Base-by-base conservation (phyloP, 768 basidiomycete species). In the Cystobasidiopsis lactophilus region DNA sequence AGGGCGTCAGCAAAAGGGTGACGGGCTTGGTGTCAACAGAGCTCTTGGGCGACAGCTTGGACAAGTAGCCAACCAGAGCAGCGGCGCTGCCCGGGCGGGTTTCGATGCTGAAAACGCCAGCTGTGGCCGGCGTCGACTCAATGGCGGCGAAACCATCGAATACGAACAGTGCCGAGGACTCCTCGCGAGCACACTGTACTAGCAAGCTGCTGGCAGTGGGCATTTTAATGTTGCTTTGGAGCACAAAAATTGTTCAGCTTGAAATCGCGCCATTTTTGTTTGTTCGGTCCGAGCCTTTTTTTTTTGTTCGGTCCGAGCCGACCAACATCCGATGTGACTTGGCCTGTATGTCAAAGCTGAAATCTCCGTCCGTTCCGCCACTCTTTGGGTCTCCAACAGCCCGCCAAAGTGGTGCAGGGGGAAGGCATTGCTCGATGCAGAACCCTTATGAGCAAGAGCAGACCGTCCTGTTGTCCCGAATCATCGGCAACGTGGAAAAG, bases 1-100 rank as follows among this genome's bases (percentile, higher is more conserved):
- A 70, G 0, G 85, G 80, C 0, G 86, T 81, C 3, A 82, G 84
- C 66, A 71, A 66, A 14, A 69, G 64, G n/a, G 63, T 57, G 54
- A 68, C 54, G 45, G 62, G 60, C 27, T 64, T 64, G 38, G 29
- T 26, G 29, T 23, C 48, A 27, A 19, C 26, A 40, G 54, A 41
- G 27, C 26, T 29, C 24, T 50, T 41, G 5, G 41, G 18, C 5
- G 41, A 52, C 26, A 47, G 19, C 24, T 52, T 24, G 7, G 40
- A 31, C 23, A 38, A 35, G 51, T 45, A 56, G 35, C 55, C 55
- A 13, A 46, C 40, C 30, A 56, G 33, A 41, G 55, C 55, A 13
- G 55, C 50, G 33, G 40, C 50, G 19, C 43, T 39, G 24, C 55
- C 55, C 31, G 51, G 24, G 33, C 55, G 40, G 11, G 55, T 43